Base-by-base conservation (phyloP, 2,329 filamentous ascomycete species). In the Parastagonospora nodorum region DNA sequence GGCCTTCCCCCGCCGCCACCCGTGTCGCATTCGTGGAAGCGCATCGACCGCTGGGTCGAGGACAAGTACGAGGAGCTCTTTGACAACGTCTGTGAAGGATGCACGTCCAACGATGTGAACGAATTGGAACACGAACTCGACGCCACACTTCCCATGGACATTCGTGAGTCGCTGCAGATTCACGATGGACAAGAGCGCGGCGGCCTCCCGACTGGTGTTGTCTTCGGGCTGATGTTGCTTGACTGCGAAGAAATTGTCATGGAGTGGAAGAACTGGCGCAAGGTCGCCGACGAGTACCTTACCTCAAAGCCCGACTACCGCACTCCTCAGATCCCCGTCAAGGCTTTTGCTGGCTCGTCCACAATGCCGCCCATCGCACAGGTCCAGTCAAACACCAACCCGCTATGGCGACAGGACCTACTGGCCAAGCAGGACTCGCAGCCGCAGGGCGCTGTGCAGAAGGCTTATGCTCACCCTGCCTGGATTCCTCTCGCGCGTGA, bases 221-320 rank as follows among this genome's bases (percentile, higher is more conserved):
- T 99, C 54, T 97, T 99, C 66, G 85, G 92, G 53, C 88, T 86
- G 71, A 99, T 99, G 94, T 78, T 99, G 57, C 84, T 99, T 50
- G 94, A 99, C 74, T 97, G 94, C 69, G 94, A 99, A 74, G 94
- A 99, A 71, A 96, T 99, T 63, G 88, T 96, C 16, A 92, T 97
- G 73, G 94, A 99, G 73, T 97, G 93, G 90, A 88, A 90, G 66
- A 95, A 96, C 70, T 99, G 94, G 94, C 87, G 91, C 64, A 87
- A 85, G 57, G 94, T 99, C 56, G 96, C 96, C 69, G 86, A 93
- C 51, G 90, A 97, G 69, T 96, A 89, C 72, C 82, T 97, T 51
- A 81, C 84, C 36, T 81, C 85, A 33, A 72, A 85, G 31, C 69
- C 74, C 14, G 72, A 77, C 74, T 66, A 81, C 78, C 50, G 79